phyloP scores from a whole-genome alignment of 2,329 filamentous ascomycete species.

The Periglandula ipomoeae region DNA sequence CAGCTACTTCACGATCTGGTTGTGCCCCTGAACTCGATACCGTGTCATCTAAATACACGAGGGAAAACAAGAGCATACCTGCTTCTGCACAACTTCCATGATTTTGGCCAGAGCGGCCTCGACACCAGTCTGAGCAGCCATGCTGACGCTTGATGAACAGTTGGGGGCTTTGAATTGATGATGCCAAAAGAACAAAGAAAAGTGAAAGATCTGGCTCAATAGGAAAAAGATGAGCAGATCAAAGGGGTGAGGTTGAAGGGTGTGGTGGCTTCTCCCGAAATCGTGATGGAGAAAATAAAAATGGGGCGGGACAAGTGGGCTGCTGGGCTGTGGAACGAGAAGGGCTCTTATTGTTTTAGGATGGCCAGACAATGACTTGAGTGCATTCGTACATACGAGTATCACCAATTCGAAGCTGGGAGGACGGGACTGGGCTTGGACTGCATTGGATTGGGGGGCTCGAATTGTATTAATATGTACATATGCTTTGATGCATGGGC shows the following conservation, averaged over 20 bases:
- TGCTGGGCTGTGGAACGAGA: neutral
- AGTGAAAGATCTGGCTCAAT: constrained; percentile 1
- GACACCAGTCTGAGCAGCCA: constrained; percentile 12
- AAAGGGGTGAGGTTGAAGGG: neutral
- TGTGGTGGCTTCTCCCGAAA: neutral
- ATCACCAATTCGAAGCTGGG: too few species aligned
- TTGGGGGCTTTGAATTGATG: neutral
- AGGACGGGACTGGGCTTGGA: too few species aligned
- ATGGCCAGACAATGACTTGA: too few species aligned
- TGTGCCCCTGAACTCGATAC: constrained; percentile 1
- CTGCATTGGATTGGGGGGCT: too few species aligned
- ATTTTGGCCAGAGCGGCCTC: constrained; percentile 14
- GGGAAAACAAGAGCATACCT: constrained; percentile 9
- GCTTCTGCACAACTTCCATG: constrained; percentile 14
- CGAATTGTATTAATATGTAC: too few species aligned
- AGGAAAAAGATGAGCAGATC: neutral
- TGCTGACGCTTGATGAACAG: neutral
- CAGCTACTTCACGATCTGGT: neutral
- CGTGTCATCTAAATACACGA: constrained; percentile 3
- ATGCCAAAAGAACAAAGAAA: neutral
- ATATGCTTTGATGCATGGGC: too few species aligned
- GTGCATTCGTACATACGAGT: too few species aligned
- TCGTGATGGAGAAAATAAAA: constrained; percentile 7
- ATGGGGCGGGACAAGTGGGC: neutral
- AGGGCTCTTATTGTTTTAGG: too few species aligned